Evolutionary conservation across 371 early-diverging fungal species (phyloP).

Genomic region (Rhizopus delemar): DNA sequence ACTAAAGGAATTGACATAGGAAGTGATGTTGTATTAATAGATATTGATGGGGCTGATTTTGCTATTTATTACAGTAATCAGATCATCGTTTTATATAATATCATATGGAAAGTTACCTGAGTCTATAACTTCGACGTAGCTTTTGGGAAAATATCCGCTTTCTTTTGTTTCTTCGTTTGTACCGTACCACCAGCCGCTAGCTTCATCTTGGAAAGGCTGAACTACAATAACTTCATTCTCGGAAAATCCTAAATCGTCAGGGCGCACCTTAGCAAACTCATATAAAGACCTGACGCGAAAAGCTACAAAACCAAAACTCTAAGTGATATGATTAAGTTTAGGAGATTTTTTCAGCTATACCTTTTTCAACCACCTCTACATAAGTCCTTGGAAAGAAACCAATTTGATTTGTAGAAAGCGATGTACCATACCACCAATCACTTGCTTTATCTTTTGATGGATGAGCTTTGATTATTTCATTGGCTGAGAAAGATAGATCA

Average conservation of each 20-base stretch:
- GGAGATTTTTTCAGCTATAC: slow-evolving; percentile 16
- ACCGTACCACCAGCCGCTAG: slow-evolving; percentile 53
- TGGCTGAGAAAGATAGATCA: slow-evolving; percentile 48
- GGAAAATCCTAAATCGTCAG: slow-evolving; percentile 49
- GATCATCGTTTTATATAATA: not conserved
- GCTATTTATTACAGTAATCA: slow-evolving; percentile 7
- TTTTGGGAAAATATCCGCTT: slow-evolving; percentile 44
- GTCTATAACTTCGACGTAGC: slow-evolving; percentile 39
- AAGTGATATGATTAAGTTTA: not conserved
- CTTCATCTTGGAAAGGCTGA: slow-evolving; percentile 55
- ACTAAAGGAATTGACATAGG: slow-evolving; percentile 4
- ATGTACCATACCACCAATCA: slow-evolving; percentile 55
- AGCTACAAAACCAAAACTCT: slow-evolving; percentile 18
- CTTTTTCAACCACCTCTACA: slow-evolving; percentile 49
- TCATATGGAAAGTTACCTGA: slow-evolving; percentile 20
- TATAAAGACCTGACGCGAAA: slow-evolving; percentile 51
- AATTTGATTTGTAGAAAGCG: slow-evolving; percentile 30
- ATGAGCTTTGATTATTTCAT: slow-evolving; percentile 51
- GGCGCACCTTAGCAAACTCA: slow-evolving; percentile 38
- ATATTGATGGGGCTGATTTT: slow-evolving; percentile 1
- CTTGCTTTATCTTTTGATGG: slow-evolving; percentile 53
- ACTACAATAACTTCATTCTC: slow-evolving; percentile 48
- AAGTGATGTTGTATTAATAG: not conserved
- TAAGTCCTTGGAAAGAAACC: slow-evolving; percentile 53
- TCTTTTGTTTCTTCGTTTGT: slow-evolving; percentile 42